Evolutionary conservation across 176 grass and related monocot genomes (phyloP), one percentile per base, ranked within the genome.

Genomic region (Zea luxurians): DNA sequence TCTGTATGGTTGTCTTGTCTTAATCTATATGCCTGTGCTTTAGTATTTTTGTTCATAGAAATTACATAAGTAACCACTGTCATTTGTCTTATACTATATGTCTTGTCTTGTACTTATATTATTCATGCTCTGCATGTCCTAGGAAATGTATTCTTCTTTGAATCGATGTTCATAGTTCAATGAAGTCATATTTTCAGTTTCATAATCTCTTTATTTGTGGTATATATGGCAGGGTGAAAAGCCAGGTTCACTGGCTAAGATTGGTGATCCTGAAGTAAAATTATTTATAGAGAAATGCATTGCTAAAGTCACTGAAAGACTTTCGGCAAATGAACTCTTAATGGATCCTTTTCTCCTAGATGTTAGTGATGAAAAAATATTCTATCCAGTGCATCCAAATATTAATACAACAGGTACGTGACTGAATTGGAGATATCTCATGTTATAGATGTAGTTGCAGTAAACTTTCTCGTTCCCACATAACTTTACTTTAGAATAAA

Each of bases 251-350:
- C 54, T 93, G 37, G 72, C 88, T 78, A 93, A 93, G 80, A 84
- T 93, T 55, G 81, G 78, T 45, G 88, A 90, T 78, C 85, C 80
- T 54, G 76, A 80, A 80, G 85, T 93, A 5, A 93, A 88, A 49
- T 80, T 66, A 37, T 93, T 93, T 83, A 93, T 93, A 45, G 86
- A 93, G 74, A 90, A 93, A 68, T 93, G 91, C 75, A 90, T 93
- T 13, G 80, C 85, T 58, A 78, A 90, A 78, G 91, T 35, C 53
- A 88, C 85, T 10, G 61, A 86, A 38, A 90, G 91, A 78, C 86
- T 93, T 37, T 80, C 91, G 1, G 88, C 88, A 66, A 85, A 63
- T 18, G 91, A 93, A 78, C 59, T 93, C 27, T 76, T 93, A 61
- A 58, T 78, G 63, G 91, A 93, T 72, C 83, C 91, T 66, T 93